phyloP scores from a whole-genome alignment of 768 basidiomycete species.

The Strobilomyces echinocephalus region DNA sequence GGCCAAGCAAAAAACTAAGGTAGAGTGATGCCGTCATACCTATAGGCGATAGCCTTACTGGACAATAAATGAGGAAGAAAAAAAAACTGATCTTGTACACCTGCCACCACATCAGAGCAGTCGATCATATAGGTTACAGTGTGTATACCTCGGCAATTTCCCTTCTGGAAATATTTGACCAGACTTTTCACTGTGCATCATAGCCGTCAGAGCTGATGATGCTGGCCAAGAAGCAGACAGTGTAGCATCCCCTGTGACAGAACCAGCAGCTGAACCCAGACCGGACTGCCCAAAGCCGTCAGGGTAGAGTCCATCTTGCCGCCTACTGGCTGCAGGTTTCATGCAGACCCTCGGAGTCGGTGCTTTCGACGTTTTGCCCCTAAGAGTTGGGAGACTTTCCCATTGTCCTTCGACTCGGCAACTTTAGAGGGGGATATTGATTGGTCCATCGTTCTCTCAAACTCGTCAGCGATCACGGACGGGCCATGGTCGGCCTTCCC shows the following conservation, averaged over 20 bases:
- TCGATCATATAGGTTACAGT: neutral
- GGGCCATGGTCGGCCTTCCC: slow-evolving; percentile 51
- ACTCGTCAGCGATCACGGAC: slow-evolving; percentile 41
- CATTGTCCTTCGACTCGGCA: slow-evolving; percentile 47
- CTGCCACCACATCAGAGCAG: slow-evolving; percentile 34
- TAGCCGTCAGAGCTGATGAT: slow-evolving; percentile 54
- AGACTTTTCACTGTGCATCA: slow-evolving; percentile 83
- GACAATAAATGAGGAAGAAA: too few relatives aligned
- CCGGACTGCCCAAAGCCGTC: slow-evolving; percentile 49
- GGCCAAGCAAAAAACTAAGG: too few relatives aligned
- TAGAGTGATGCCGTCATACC: too few relatives aligned
- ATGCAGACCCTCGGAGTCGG: slow-evolving; percentile 51
- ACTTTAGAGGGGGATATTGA: slow-evolving; percentile 33
- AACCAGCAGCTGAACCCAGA: slow-evolving; percentile 44
- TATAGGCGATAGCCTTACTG: too few relatives aligned
- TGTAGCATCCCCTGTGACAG: slow-evolving; percentile 64
- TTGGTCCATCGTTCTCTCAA: slow-evolving; percentile 40
- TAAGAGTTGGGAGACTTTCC: slow-evolving; percentile 44
- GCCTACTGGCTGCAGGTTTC: slow-evolving; percentile 54
- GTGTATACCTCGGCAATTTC: slow-evolving; percentile 73
- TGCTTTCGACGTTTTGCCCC: slow-evolving; percentile 57
- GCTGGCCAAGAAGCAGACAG: slow-evolving; percentile 65
- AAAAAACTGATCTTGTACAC: too few relatives aligned
- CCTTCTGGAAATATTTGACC: slow-evolving; percentile 81
- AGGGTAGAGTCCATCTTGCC: slow-evolving; percentile 43